These are phyloP conservation scores for Pythium periplocum DNA, from an alignment of 352 stramenopile genomes.

Conservation along the genomic window DNA sequence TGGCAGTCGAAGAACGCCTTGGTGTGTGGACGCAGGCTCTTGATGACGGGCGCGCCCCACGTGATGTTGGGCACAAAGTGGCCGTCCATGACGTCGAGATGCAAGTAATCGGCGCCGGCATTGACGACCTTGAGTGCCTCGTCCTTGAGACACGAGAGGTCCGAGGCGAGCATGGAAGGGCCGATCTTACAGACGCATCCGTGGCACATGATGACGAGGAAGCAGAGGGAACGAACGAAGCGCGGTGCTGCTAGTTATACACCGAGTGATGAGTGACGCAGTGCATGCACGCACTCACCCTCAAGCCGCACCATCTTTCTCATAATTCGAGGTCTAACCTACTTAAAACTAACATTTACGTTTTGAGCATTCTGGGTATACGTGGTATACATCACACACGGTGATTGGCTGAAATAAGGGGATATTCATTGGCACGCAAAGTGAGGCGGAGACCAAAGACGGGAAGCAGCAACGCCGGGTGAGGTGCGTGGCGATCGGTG, in stretches of 20 bases:
- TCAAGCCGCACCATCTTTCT: constrained; percentile 7
- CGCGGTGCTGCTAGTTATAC: not conserved
- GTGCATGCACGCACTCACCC: not conserved
- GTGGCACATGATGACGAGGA: constrained; percentile 61
- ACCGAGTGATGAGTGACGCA: too few species aligned
- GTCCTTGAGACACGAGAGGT: constrained; percentile 91
- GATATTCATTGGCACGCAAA: constrained; percentile 6
- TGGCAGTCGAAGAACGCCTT: constrained; percentile 95
- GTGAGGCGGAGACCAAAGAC: not conserved
- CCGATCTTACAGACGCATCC: constrained; percentile 85
- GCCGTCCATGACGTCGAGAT: constrained; percentile 98
- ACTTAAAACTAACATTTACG: not conserved
- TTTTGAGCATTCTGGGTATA: constrained; percentile 8
- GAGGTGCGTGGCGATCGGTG: too few species aligned
- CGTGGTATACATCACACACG: not conserved
- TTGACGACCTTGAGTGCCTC: constrained; percentile 89
- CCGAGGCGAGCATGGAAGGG: constrained; percentile 92
- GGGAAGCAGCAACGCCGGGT: too few species aligned
- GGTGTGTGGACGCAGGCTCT: constrained; percentile 85
- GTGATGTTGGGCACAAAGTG: constrained; percentile 98
- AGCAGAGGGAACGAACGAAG: constrained; percentile 1
- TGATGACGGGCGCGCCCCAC: constrained; percentile 95
- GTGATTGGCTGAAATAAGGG: constrained; percentile 8
- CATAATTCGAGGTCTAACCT: constrained; percentile 8
- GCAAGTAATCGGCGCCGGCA: constrained; percentile 92